Percentiles rank a stretch among this genome's conserved stretches.
Evolutionary conservation across 1,284 basidiomycete genomes (phyloP).

Genomic region (Coniferiporia weirii): DNA sequence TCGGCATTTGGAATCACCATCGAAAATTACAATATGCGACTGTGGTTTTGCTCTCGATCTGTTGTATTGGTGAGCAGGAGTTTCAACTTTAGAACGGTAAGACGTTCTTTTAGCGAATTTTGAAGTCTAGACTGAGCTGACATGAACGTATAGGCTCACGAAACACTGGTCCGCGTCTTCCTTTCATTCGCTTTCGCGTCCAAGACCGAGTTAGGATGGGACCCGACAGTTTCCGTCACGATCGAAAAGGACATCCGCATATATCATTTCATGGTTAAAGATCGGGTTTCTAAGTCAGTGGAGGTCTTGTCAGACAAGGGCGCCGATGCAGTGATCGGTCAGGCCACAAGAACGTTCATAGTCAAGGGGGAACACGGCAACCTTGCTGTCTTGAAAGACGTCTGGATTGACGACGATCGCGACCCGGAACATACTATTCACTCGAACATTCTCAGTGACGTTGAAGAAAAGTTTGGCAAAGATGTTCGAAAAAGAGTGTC

Average conservation of each 20-base stretch:
- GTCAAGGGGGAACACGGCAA: neutral
- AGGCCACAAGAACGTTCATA: neutral
- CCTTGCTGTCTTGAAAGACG: neutral
- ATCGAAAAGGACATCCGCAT: neutral
- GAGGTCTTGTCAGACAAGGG: constrained; percentile 1
- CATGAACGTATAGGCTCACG: neutral
- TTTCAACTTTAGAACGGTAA: constrained; percentile 8
- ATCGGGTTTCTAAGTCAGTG: neutral
- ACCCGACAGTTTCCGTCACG: neutral
- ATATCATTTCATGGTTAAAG: neutral
- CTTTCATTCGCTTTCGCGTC: constrained; percentile 6
- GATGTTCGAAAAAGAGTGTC: neutral
- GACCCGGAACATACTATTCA: neutral
- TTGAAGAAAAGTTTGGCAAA: neutral
- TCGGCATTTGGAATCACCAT: constrained; percentile 17
- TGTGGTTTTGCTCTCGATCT: constrained; percentile 12
- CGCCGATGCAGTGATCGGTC: neutral
- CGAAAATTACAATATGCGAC: constrained; percentile 12
- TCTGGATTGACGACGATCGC: constrained; percentile 3
- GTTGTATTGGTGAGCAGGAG: neutral
- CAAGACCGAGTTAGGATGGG: constrained; percentile 5
- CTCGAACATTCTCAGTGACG: neutral
- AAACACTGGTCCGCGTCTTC: neutral
- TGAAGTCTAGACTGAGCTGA: neutral
- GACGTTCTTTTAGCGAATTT: neutral